Evolutionary conservation across 352 stramenopile genomes (phyloP).

Genomic region (Phytophthora hibernalis): DNA sequence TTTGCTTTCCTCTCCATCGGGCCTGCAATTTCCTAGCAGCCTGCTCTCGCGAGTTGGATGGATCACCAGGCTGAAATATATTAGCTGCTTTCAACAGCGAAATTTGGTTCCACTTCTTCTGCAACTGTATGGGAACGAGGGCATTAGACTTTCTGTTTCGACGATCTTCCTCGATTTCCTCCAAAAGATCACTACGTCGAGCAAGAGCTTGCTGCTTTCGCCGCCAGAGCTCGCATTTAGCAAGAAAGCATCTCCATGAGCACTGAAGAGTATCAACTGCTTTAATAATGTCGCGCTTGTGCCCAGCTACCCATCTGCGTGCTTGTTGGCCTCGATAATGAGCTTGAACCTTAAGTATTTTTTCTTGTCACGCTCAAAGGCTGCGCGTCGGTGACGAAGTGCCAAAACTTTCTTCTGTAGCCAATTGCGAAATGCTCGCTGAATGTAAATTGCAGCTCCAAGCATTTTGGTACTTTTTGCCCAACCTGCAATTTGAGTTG

Average conservation of each 20-base stretch:
- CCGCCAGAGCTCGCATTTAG: conserved; percentile 22
- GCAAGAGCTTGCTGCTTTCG: conserved; percentile 7
- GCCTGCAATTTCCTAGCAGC: conserved; percentile 59
- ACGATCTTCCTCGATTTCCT: conserved; percentile 35
- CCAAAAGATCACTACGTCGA: conserved; percentile 27
- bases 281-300: conserved; percentile 31
- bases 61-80: conserved; percentile 10
- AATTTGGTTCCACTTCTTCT: conserved; percentile 41
- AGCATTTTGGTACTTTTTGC: conserved; percentile 18
- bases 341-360: conserved; percentile 63
- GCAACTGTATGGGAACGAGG: conserved; percentile 24
- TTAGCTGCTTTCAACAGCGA: conserved; percentile 10
- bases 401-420: conserved; percentile 36
- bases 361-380: conserved; percentile 71
- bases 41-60: conserved; percentile 22
- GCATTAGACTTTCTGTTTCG: conserved; percentile 27
- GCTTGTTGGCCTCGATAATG: conserved; percentile 52
- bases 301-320: conserved; percentile 32
- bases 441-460: conserved; percentile 58
- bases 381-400: conserved; percentile 51
- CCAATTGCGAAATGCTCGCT: conserved; percentile 54
- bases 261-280: conserved; percentile 53
- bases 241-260: conserved; percentile 54
- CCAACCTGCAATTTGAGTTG: conserved; percentile 5
- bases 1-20: conserved; percentile 52